Evolutionary conservation across 495 filamentous ascomycete species (phyloP).

Genomic region (Parathielavia hyrcaniae): DNA sequence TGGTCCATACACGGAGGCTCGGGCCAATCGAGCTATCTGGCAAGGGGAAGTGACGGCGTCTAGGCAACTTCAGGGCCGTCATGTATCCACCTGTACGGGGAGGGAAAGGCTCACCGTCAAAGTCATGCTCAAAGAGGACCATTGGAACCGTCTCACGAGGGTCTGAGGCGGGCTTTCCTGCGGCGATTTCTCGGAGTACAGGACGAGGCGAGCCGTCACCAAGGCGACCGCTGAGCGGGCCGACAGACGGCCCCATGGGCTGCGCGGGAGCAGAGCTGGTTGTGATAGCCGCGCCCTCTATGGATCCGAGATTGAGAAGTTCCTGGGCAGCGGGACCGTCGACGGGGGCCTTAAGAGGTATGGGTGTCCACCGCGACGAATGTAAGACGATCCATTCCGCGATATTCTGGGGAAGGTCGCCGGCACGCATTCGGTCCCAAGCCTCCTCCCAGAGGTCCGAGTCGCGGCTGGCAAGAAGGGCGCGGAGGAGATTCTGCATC

Average conservation of each 20-base stretch:
- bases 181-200: not conserved
- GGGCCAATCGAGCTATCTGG: conserved; percentile 1
- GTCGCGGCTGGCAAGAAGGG: conserved; percentile 28
- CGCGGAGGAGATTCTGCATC: conserved; percentile 26
- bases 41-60: not conserved
- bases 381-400: conserved; percentile 27
- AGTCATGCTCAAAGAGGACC: conserved; percentile 3
- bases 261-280: not conserved
- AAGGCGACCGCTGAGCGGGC: not conserved
- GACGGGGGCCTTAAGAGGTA: not conserved
- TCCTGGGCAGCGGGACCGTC: no score
- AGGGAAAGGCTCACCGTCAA: not conserved
- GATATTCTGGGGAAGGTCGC: conserved; percentile 27
- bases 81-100: not conserved
- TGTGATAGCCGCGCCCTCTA: not conserved
- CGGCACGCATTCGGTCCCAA: conserved; percentile 22
- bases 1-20: conserved; percentile 22
- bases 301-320: not conserved
- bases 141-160: not conserved
- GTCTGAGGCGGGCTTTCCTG: not conserved
- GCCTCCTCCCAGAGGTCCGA: conserved; percentile 24
- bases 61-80: not conserved
- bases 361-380: conserved; percentile 5
- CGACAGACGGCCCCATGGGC: not conserved
- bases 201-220: conserved; percentile 2